Conservation (phyloP, 345 rosid species). For the Hypericum androsaemum region DNA sequence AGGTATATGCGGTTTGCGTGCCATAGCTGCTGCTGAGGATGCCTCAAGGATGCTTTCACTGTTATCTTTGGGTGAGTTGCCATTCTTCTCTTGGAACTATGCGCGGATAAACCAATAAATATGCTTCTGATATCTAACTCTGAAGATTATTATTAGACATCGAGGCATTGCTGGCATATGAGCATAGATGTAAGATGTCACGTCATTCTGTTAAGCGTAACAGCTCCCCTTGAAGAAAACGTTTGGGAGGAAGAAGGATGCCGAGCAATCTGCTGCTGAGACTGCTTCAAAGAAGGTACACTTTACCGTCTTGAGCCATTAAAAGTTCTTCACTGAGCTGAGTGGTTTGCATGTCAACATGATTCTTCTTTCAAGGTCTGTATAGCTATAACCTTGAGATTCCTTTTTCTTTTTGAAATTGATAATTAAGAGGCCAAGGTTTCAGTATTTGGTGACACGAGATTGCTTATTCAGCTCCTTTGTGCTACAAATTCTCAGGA, state of each 20-base stretch:
- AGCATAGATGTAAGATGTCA: too few species aligned
- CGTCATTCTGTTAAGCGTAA: slow-evolving; percentile 44
- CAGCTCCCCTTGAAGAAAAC: slow-evolving; percentile 71
- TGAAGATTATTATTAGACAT: too few species aligned
- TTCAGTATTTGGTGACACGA: too few species aligned
- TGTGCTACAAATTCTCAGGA: slow-evolving; percentile 37
- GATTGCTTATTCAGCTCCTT: slow-evolving; percentile 2
- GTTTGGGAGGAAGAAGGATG: slow-evolving; percentile 74
- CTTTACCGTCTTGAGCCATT: too few species aligned
- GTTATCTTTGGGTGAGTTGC: slow-evolving; percentile 47
- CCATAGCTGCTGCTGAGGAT: slow-evolving; percentile 59
- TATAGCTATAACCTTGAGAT: slow-evolving; percentile 9
- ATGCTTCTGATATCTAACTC: too few species aligned
- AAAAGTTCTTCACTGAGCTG: slow-evolving; percentile 32
- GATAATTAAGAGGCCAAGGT: too few species aligned
- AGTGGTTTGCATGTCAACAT: slow-evolving; percentile 49
- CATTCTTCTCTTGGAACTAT: slow-evolving; percentile 7
- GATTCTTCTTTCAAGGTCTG: slow-evolving; percentile 69
- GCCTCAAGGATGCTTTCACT: slow-evolving; percentile 26
- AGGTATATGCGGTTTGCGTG: too few species aligned
- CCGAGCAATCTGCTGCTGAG: slow-evolving; percentile 91
- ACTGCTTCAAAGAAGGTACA: slow-evolving; percentile 65
- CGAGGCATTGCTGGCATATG: too few species aligned
- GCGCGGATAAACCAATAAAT: neutral
- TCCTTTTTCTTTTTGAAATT: too few species aligned